phyloP scores from a whole-genome alignment of 1,139 yeast genomes.

The Taiozyma sp. region DNA sequence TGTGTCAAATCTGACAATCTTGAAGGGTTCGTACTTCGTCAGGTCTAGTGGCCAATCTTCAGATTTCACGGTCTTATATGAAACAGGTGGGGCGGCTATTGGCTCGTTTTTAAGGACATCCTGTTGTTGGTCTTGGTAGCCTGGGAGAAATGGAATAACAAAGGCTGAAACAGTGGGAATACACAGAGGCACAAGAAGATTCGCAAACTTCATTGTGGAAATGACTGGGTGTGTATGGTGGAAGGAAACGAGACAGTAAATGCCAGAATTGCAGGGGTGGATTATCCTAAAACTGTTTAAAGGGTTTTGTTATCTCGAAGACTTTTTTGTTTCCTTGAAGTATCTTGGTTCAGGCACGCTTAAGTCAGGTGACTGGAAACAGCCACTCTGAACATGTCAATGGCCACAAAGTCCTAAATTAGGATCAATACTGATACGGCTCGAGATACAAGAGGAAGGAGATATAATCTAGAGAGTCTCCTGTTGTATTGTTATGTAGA shows the following conservation, averaged over 20 bases:
- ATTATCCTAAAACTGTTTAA: too few relatives aligned
- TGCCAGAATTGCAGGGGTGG: too few relatives aligned
- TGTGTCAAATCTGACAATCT: slow-evolving; percentile 43
- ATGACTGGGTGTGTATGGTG: neutral
- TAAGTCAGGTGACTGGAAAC: neutral
- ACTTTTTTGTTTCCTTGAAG: neutral
- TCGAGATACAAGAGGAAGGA: neutral
- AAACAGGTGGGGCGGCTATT: neutral
- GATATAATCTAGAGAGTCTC: neutral
- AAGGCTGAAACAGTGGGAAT: neutral
- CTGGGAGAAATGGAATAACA: neutral
- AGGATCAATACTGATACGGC: too few relatives aligned
- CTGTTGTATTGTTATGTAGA: too few relatives aligned
- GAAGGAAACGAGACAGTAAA: neutral
- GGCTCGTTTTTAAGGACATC: neutral
- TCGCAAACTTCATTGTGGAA: neutral
- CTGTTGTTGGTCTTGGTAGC: neutral
- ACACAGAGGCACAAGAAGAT: neutral
- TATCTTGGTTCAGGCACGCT: neutral
- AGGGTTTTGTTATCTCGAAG: neutral
- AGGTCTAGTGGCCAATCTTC: slow-evolving; percentile 40
- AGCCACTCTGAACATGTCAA: too few relatives aligned
- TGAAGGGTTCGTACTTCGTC: slow-evolving; percentile 42
- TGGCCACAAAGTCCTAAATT: too few relatives aligned
- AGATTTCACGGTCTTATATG: neutral